Base-by-base conservation (phyloP, 176 grass and related monocot species). In the Eleusine indica region DNA sequence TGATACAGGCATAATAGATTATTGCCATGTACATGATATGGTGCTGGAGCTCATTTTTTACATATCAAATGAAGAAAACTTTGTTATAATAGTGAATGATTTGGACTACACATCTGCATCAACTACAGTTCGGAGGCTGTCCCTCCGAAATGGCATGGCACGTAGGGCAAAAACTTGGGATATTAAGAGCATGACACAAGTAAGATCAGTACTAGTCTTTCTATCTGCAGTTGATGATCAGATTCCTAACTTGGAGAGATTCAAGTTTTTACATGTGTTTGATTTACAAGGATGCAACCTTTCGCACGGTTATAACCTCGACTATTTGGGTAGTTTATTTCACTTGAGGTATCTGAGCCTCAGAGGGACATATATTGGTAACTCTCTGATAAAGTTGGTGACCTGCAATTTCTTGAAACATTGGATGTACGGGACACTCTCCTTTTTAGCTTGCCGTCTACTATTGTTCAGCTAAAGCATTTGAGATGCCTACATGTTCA, bases 11-110 rank as follows among this genome's bases (percentile, higher is more conserved):
- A 56, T 56, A 18, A 56, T 56, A 5, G 1, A 62, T 14, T 0
- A 3, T 30, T 25, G 57, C 4, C 46, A 3, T n/a, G 18, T 83
- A 6, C 70, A 83, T 83, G 80, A 82, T 5, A 82, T 73, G 70
- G 11, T 82, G 2, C 42, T 82, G 9, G 80, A 73, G 21, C 69
- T 82, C 3, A 64, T 82, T 5, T 2, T 17, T 49, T 63, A 6
- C 0, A 22, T 82, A 7, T 73, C 80, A 39, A 73, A 18, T 0
- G 41, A 82, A n/a, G 42, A 51, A 21, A 82, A 82, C 7, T 82
- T 82, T 82, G 30, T 48, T 6, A 63, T 3, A 17, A 4, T 73
- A 49, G 2, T 47, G 0, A 49, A 48, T 49, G 9, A 10, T 82
- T 5, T 60, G 12, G 19, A 42, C 35, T 0, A 14, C 9, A 22